These are phyloP conservation scores for Cladobotryum protrusum DNA, from an alignment of 2,329 filamentous ascomycete genomes.

Conservation along the genomic window DNA sequence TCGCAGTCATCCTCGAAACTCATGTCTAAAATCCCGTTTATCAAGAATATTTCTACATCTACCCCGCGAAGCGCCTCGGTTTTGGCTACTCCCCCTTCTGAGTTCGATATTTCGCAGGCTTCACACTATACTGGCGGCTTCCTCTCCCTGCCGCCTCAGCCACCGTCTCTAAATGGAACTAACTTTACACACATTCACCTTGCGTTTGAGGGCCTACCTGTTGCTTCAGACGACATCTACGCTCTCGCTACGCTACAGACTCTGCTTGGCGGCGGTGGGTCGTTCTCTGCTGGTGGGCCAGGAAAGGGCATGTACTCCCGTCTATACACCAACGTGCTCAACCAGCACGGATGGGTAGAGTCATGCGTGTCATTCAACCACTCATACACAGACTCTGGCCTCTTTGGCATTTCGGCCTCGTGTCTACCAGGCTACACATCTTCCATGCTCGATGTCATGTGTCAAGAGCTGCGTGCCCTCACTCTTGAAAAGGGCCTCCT, in stretches of 20 bases:
- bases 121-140: slow-evolving; percentile 93
- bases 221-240: slow-evolving; percentile 89
- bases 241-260: slow-evolving; percentile 93
- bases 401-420: slow-evolving; percentile 87
- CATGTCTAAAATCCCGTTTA: slow-evolving; percentile 78
- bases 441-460: slow-evolving; percentile 92
- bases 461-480: slow-evolving; percentile 75
- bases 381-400: slow-evolving; percentile 88
- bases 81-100: slow-evolving; percentile 36
- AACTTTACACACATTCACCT: slow-evolving; percentile 89
- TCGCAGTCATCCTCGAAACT: slow-evolving; percentile 53
- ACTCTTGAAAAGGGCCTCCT: slow-evolving; percentile 70
- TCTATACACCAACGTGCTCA: slow-evolving; percentile 94
- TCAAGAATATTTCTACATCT: slow-evolving; percentile 81
- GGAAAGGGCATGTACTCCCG: slow-evolving; percentile 99
- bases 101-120: slow-evolving; percentile 54
- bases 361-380: slow-evolving; percentile 95
- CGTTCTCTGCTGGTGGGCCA: slow-evolving; percentile 91
- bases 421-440: slow-evolving; percentile 74
- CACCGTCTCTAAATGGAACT: slow-evolving; percentile 70
- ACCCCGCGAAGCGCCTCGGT: slow-evolving; percentile 57
- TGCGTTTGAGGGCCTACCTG: slow-evolving; percentile 89
- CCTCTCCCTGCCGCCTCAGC: slow-evolving; percentile 74
- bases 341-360: slow-evolving; percentile 97
- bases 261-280: slow-evolving; percentile 89